A percentile compares a stretch with the other conserved stretches of the same genome.
Evolutionary conservation across 2,329 filamentous ascomycete genomes (phyloP).

Genomic region (Berkeleyomyces basicola): DNA sequence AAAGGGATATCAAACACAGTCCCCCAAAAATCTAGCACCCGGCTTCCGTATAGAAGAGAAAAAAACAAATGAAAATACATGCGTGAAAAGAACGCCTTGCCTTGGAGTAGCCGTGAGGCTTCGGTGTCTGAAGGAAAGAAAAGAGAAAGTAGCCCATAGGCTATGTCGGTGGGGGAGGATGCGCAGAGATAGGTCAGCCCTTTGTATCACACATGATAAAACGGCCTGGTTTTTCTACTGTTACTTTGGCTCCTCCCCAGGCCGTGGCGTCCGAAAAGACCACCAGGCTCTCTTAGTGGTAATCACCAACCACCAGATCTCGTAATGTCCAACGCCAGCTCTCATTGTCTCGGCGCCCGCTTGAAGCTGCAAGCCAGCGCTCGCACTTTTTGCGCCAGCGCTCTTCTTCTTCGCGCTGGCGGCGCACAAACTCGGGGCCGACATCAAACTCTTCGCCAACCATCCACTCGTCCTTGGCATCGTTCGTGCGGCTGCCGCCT

Average conservation of each 20-base stretch:
- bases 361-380: conserved; percentile 52
- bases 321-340: conserved; percentile 66
- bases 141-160: neutral
- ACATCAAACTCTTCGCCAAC: conserved; percentile 97
- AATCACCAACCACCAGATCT: conserved; percentile 35
- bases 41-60: neutral
- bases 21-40: neutral
- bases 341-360: conserved; percentile 37
- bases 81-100: neutral
- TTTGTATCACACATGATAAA: neutral
- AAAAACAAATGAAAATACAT: neutral
- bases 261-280: neutral
- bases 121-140: neutral
- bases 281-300: conserved; percentile 12
- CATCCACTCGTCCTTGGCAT: conserved; percentile 60
- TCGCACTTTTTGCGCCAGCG: conserved; percentile 79
- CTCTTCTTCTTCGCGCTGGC: conserved; percentile 82
- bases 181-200: neutral
- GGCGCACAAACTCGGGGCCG: conserved; percentile 77
- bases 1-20: neutral
- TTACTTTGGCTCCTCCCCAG: neutral
- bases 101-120: neutral
- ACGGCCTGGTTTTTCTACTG: neutral
- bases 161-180: neutral
- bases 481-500: conserved; percentile 27